phyloP scores from a whole-genome alignment of 1,284 basidiomycete species.

The Apiotrichum gracile region DNA sequence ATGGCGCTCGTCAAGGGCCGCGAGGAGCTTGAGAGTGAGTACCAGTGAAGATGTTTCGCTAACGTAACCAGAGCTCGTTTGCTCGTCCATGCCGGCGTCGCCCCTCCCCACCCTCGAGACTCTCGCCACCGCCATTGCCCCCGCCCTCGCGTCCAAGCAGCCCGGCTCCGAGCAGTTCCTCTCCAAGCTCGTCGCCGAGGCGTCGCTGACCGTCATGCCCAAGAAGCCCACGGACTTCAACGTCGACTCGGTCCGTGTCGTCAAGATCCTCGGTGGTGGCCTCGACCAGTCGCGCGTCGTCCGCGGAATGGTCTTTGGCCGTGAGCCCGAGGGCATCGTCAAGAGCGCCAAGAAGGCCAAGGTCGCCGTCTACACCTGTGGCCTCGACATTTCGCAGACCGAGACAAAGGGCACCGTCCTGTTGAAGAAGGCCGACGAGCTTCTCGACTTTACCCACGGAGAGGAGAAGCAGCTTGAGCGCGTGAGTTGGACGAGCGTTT shows the following conservation, averaged over 20 bases:
- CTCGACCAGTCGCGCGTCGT: conserved; percentile 79
- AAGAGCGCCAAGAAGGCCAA: conserved; percentile 79
- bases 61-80: conserved; percentile 41
- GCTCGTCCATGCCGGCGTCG: conserved; percentile 46
- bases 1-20: conserved; percentile 82
- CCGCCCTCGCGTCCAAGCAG: conserved; percentile 94
- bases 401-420: conserved; percentile 99
- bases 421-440: conserved; percentile 90
- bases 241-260: conserved; percentile 95
- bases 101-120: conserved; percentile 71
- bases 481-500: conserved; percentile 48
- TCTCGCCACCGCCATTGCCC: conserved; percentile 74
- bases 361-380: conserved; percentile 90
- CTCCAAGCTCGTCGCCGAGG: conserved; percentile 82
- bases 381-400: conserved; percentile 88
- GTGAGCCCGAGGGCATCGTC: conserved; percentile 83
- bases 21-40: conserved; percentile 83
- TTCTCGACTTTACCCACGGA: conserved; percentile 90
- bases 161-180: conserved; percentile 87
- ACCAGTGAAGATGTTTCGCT: neutral
- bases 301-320: conserved; percentile 95
- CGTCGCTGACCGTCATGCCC: conserved; percentile 84
- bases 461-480: conserved; percentile 96
- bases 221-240: conserved; percentile 84
- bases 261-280: conserved; percentile 96